Conservation (phyloP, 306 rosid species). For the Prinsepia uniflora region DNA sequence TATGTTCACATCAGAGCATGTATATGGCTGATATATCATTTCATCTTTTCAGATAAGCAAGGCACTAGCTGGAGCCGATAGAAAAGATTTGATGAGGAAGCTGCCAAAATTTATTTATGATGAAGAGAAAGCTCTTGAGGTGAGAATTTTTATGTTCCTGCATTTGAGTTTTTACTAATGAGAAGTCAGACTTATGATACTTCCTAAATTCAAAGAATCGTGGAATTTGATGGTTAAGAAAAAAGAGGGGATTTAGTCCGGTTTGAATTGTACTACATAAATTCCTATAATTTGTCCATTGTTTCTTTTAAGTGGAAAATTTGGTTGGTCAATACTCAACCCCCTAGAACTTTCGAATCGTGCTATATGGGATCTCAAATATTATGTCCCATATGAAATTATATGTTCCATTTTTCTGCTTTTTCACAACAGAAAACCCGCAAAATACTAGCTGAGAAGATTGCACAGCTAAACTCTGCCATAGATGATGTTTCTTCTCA, state of each 20-base stretch:
- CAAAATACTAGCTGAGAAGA: slow-evolving; percentile 46
- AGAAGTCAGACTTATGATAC: slow-evolving; percentile 1
- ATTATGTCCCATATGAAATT: neutral
- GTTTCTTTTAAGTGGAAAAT: slow-evolving; percentile 7
- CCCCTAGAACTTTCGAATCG: neutral
- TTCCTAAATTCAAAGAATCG: neutral
- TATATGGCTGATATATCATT: neutral
- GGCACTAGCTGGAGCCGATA: slow-evolving; percentile 51
- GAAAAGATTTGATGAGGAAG: slow-evolving; percentile 58
- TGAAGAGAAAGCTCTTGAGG: slow-evolving; percentile 65
- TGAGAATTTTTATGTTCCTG: slow-evolving; percentile 29
- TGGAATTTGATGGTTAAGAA: neutral
- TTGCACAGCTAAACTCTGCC: slow-evolving; percentile 52
- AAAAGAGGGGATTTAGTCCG: neutral
- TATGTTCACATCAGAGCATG: neutral
- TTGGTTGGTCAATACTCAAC: neutral
- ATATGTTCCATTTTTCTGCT: neutral
- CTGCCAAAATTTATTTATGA: slow-evolving; percentile 66
- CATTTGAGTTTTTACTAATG: neutral
- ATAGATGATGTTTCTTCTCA: slow-evolving; percentile 49
- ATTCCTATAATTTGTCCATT: neutral
- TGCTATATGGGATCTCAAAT: neutral
- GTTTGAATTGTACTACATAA: neutral
- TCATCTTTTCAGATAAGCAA: slow-evolving; percentile 39
- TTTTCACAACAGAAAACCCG: slow-evolving; percentile 43